Evolutionary conservation across 2,329 filamentous ascomycete genomes (phyloP), one percentile per base, ranked within the genome.

Genomic region (Arthrobotrys musiformis): DNA sequence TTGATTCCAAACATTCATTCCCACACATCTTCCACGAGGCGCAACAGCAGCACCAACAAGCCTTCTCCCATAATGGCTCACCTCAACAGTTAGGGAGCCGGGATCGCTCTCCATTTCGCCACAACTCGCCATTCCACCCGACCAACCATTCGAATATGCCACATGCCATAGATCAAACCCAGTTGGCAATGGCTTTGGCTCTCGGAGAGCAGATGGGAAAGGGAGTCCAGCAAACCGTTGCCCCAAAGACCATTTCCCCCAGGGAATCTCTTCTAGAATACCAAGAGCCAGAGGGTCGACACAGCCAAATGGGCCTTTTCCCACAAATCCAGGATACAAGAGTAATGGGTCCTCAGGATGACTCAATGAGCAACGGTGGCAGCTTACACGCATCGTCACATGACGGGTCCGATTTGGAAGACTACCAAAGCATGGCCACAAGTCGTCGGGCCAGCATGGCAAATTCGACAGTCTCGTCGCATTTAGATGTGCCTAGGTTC

Each of bases 231-330:
- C 80, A 83, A 78, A 80, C 82, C 40, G 82, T 78, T 17, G 87
- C 91, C n/a, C 87, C 89, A 0, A 92, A 93, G 83, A 97, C 94
- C 0, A 97, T 99, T 54, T 98, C 94, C 0, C 95, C 94, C 24
- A 96, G 97, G 84, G 94, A 98, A 81, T 92, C 94, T 0, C 85
- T 97, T 75, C 85, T 97, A 60, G 94, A 97, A 76, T 97, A 94
- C 82, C 89, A 91, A 78, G 93, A 95, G 42, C 84, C 86, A 0
- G 92, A 94, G 7, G 76, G 73, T 1, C 90, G 91, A 17, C 90
- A 91, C 56, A 85, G 88, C 3, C 89, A 89, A 74, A 89, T 91
- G 80, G 90, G 92, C 11, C 85, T 97, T 19, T 97, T 97, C 82
- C 88, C 92, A 2, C 75, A 76, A 42, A 77, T 79, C 30, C 79